Percentiles rank a stretch among this genome's conserved stretches.
Evolutionary conservation across 2,329 filamentous ascomycete genomes (phyloP).

Genomic region (Pseudocercospora musae): DNA sequence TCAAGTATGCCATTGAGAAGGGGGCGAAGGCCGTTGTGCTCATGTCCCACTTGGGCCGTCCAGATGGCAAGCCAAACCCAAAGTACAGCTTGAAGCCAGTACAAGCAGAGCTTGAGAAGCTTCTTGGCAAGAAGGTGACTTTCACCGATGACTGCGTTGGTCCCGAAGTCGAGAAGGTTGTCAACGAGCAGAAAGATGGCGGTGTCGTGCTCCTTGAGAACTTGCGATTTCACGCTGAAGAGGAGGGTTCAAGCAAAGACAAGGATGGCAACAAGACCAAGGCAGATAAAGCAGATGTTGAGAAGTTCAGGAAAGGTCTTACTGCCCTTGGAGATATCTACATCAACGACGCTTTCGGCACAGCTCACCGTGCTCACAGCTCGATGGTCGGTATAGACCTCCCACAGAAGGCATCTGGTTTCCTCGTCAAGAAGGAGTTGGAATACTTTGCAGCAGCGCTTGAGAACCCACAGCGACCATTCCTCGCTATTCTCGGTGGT

Average conservation of each 20-base stretch:
- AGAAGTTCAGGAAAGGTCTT: conserved; percentile 89
- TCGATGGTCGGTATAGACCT: conserved; percentile 98
- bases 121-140: conserved; percentile 77
- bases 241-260: conserved; percentile 95
- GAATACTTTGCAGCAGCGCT: conserved; percentile 99
- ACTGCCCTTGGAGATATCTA: conserved; percentile 94
- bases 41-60: conserved; percentile 98
- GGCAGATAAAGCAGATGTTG: conserved; percentile 90
- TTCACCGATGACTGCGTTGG: conserved; percentile 91
- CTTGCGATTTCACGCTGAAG: conserved; percentile 95
- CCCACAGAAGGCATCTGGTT: conserved; percentile 93
- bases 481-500: conserved; percentile 96
- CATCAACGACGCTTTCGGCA: conserved; percentile 98
- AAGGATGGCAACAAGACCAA: conserved; percentile 95
- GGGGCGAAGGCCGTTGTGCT: conserved; percentile 69
- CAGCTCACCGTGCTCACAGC: conserved; percentile 95
- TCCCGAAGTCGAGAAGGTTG: conserved; percentile 80
- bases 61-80: conserved; percentile 80
- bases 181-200: conserved; percentile 76
- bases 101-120: conserved; percentile 70
- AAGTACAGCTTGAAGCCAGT: conserved; percentile 97
- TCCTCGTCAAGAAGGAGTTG: conserved; percentile 99
- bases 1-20: conserved; percentile 41
- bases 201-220: conserved; percentile 93
- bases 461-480: conserved; percentile 87